phyloP scores from a whole-genome alignment of 2,329 filamentous ascomycete species.

The Lachnellula occidentalis region DNA sequence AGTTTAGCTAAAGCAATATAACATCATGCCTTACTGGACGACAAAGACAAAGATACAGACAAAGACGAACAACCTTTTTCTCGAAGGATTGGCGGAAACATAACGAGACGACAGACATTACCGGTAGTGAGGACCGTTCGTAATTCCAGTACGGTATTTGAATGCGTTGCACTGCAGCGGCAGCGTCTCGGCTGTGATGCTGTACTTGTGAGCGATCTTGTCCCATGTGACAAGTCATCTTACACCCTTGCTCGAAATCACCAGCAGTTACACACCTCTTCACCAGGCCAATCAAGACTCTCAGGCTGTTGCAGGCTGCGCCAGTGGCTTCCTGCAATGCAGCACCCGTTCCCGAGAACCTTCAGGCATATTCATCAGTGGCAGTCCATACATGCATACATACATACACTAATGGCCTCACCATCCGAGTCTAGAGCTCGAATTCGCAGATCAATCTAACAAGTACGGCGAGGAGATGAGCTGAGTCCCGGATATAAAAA shows the following conservation, averaged over 20 bases:
- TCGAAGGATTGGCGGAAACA: too few species aligned
- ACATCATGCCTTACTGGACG: too few species aligned
- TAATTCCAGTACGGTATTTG: neutral
- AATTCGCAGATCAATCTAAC: too few species aligned
- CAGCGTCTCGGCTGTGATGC: slow-evolving; percentile 11
- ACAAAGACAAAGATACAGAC: too few species aligned
- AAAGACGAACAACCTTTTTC: too few species aligned
- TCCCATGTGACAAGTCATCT: slow-evolving; percentile 16
- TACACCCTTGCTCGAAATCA: slow-evolving; percentile 1
- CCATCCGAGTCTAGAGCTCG: too few species aligned
- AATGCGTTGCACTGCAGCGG: slow-evolving; percentile 15
- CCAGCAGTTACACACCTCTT: slow-evolving; percentile 10
- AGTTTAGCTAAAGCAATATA: too few species aligned
- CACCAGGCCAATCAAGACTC: neutral
- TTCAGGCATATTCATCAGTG: neutral
- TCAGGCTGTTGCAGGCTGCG: neutral
- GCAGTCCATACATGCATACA: neutral
- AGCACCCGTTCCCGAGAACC: neutral
- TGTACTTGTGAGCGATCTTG: slow-evolving; percentile 14
- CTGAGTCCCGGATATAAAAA: neutral
- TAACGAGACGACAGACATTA: too few species aligned
- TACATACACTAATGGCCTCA: too few species aligned
- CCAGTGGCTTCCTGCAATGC: slow-evolving; percentile 1
- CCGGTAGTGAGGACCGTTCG: too few species aligned
- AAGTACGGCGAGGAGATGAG: too few species aligned